Percentiles rank a stretch among this genome's conserved stretches.
These are phyloP conservation scores for Pisolithus microcarpus DNA, from an alignment of 768 basidiomycete genomes.

Conservation along the genomic window DNA sequence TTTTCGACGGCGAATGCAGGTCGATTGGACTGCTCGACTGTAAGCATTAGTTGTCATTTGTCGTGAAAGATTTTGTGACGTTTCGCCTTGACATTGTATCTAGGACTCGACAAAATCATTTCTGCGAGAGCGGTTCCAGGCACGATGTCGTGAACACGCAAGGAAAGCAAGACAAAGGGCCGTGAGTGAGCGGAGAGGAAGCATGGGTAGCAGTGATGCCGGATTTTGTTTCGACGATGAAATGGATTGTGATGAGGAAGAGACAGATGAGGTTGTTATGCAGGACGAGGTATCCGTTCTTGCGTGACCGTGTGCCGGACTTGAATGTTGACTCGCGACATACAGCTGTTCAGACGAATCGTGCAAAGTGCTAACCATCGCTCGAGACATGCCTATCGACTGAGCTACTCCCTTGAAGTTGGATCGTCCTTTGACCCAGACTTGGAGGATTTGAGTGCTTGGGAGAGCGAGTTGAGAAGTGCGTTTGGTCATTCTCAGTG, in stretches of 20 bases:
- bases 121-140: constrained; percentile 53
- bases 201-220: constrained; percentile 36
- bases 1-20: neutral
- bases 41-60: neutral
- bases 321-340: constrained; percentile 6
- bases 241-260: constrained; percentile 49
- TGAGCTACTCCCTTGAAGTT: constrained; percentile 62
- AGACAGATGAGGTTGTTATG: constrained; percentile 53
- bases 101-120: constrained; percentile 48
- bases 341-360: constrained; percentile 60
- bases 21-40: neutral
- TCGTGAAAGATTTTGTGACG: neutral
- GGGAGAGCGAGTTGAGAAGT: constrained; percentile 54
- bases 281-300: constrained; percentile 49
- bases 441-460: constrained; percentile 53
- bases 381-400: constrained; percentile 44
- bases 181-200: constrained; percentile 33
- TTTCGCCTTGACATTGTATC: no score
- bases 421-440: constrained; percentile 74
- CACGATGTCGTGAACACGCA: constrained; percentile 56
- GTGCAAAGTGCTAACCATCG: constrained; percentile 48
- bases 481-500: constrained; percentile 1
- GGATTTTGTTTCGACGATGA: constrained; percentile 20
- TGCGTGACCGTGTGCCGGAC: neutral
- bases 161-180: constrained; percentile 37